phyloP scores from a whole-genome alignment of 768 basidiomycete genomes.

The Tephrocybe sp. region DNA sequence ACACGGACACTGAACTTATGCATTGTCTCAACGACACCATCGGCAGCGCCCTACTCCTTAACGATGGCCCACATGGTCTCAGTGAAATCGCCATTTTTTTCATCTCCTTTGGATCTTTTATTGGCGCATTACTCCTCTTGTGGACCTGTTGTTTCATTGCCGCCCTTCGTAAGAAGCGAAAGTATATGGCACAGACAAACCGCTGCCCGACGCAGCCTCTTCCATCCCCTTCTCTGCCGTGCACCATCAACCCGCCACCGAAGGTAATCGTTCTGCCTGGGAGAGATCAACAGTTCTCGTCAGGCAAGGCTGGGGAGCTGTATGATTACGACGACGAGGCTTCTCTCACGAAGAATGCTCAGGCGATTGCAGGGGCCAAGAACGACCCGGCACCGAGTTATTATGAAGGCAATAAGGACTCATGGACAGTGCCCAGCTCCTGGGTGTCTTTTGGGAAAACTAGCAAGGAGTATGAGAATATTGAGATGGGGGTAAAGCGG shows the following conservation, averaged over 20 bases:
- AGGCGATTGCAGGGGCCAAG: conserved; percentile 3
- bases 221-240: not conserved
- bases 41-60: conserved; percentile 19
- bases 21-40: conserved; percentile 56
- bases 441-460: not conserved
- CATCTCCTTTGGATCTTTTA: not conserved
- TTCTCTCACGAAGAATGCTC: conserved; percentile 5
- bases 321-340: conserved; percentile 4
- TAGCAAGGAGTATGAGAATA: not conserved
- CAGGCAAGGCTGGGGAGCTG: conserved; percentile 8
- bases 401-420: not conserved
- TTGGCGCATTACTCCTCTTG: not conserved
- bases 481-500: conserved; percentile 1
- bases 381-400: not conserved
- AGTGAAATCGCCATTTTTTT: not conserved
- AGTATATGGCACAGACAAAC: not conserved
- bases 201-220: not conserved
- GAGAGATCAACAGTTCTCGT: not conserved
- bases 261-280: not conserved
- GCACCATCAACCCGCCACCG: not conserved
- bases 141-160: not conserved
- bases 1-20: conserved; percentile 40
- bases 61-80: not conserved
- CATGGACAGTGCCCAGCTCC: not conserved
- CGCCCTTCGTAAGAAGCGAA: not conserved